A percentile compares a stretch with the other conserved stretches of the same genome.
Conservation (phyloP, 306 rosid genomes). For the Benincasa hispida region DNA sequence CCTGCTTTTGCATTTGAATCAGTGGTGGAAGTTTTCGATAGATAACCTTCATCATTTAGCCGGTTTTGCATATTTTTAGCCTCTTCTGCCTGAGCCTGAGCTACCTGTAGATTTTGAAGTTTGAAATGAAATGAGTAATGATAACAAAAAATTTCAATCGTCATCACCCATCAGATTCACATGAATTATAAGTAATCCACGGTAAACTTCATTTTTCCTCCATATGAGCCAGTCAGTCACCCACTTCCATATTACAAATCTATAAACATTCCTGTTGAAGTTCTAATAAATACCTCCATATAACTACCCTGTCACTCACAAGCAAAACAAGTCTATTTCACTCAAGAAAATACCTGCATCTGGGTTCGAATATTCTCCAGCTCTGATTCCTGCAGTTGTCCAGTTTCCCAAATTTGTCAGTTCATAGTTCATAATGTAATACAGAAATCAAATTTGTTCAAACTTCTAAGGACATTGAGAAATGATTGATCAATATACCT, state of each 20-base stretch:
- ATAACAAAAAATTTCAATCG: background rate
- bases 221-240: background rate
- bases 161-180: background rate
- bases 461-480: background rate
- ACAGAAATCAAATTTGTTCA: background rate
- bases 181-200: background rate
- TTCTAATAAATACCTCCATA: background rate
- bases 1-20: constrained; percentile 31
- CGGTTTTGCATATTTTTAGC: constrained; percentile 59
- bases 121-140: background rate
- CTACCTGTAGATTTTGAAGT: constrained; percentile 33
- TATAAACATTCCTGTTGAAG: background rate
- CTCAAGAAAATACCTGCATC: constrained; percentile 56
- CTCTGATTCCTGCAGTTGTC: constrained; percentile 59
- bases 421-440: background rate
- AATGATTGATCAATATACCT: constrained; percentile 29
- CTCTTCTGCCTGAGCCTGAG: constrained; percentile 81
- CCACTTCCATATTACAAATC: background rate
- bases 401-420: background rate
- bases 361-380: constrained; percentile 74
- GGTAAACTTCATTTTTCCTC: background rate
- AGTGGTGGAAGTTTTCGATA: constrained; percentile 27
- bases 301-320: too few relatives aligned
- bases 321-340: background rate
- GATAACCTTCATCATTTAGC: constrained; percentile 48